Evolutionary conservation across 2,329 filamentous ascomycete genomes (phyloP).

Genomic region (Purpureocillium lavendulum): DNA sequence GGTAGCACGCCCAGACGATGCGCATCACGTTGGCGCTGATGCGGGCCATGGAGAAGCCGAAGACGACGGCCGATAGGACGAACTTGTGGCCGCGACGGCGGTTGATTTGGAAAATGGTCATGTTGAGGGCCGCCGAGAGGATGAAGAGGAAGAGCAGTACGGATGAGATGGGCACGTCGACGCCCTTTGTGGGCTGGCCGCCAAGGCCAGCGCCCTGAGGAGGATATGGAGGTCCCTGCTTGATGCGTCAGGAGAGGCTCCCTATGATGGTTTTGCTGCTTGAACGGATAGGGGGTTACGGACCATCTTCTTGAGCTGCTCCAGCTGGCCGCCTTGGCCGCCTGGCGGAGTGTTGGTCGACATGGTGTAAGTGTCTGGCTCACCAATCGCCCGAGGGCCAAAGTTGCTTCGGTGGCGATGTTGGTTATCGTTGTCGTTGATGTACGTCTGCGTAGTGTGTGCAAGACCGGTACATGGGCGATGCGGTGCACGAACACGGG

Average conservation of each 20-base stretch:
- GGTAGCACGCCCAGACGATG: conserved; percentile 42
- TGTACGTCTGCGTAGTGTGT: too few relatives aligned
- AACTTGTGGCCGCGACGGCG: conserved; percentile 46
- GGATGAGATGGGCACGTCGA: conserved; percentile 58
- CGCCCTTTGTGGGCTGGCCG: conserved; percentile 42
- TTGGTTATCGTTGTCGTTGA: too few relatives aligned
- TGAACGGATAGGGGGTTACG: background rate
- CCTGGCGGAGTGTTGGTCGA: background rate
- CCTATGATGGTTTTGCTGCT: too few relatives aligned
- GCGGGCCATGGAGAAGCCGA: conserved; percentile 50
- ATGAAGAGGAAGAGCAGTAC: conserved; percentile 55
- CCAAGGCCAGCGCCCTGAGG: conserved; percentile 42
- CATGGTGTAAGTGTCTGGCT: background rate
- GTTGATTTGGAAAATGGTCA: conserved; percentile 48
- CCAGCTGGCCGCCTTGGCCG: background rate
- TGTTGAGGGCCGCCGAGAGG: conserved; percentile 43
- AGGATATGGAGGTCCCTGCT: conserved; percentile 26
- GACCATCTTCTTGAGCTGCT: background rate
- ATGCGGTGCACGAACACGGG: too few relatives aligned
- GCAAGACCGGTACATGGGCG: too few relatives aligned
- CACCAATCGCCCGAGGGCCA: too few relatives aligned
- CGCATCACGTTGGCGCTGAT: conserved; percentile 41
- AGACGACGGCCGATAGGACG: conserved; percentile 46
- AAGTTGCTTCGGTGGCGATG: too few relatives aligned
- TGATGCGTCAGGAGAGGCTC: too few relatives aligned